Evolutionary conservation across 2,329 filamentous ascomycete genomes (phyloP), one percentile per base, ranked within the genome.

Genomic region (Westerdykella sp.): DNA sequence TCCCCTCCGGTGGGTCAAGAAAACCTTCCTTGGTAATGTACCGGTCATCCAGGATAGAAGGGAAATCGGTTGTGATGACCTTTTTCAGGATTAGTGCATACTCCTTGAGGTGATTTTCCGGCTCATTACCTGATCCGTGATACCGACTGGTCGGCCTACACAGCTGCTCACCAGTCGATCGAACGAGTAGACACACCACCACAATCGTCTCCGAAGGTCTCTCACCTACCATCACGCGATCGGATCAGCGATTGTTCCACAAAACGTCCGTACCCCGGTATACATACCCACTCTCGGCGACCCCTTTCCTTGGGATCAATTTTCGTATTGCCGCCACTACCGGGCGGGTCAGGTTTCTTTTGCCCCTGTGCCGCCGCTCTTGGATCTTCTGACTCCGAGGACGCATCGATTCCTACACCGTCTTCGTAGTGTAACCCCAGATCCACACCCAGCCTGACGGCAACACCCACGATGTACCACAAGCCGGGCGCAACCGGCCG

Each of bases 401-500:
- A 57, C 7, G 74, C 73, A 21, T 79, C 74, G 36, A 85, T 73
- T 21, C 80, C 79, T 30, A 80, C 82, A 16, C 87, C 88, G 54
- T 96, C 91, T 65, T 97, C 93, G 53, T 91, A 89, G 65, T 97
- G 90, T 22, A 97, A 73, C 9, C 93, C 93, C 2, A 97, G 75
- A 63, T 97, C 93, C 16, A 97, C 85, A 6, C 88, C 91, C 41
- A 97, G 69, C 31, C 93, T 83, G 47, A 95, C 85, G 5, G 91
- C 91, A 35, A 96, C 90, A 10, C 93, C 93, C 46, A 94, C 87
- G 48, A 97, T 97, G 67, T 97, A 97, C 91, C 91, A 97, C 36
- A 97, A 72, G 12, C 93, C 93, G 0, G 91, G 91, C 1, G 91
- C 88, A 16, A 97, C 89, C 1, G 93, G 93, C 42, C 91, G 79